A percentile compares a stretch with the other conserved stretches of the same genome.
Conservation (phyloP, 2,329 filamentous ascomycete species). For the Arthrobotrys conoides region DNA sequence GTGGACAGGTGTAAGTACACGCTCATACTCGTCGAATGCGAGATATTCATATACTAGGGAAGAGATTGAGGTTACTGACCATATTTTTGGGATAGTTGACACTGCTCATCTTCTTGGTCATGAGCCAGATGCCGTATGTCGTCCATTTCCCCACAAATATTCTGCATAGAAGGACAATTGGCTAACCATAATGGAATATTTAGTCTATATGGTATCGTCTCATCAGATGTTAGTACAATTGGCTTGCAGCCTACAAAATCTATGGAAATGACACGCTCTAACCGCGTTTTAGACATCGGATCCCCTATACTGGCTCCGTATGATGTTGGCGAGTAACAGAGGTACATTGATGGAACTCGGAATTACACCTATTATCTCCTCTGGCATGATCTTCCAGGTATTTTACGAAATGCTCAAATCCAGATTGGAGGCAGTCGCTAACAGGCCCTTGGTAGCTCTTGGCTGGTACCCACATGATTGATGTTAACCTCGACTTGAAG, state of each 20-base stretch:
- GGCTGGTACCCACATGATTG: slow-evolving; percentile 98
- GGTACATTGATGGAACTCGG: slow-evolving; percentile 96
- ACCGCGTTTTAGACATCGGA: slow-evolving; percentile 79
- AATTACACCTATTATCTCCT: slow-evolving; percentile 99
- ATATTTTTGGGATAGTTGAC: slow-evolving; percentile 74
- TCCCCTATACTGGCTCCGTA: slow-evolving; percentile 98
- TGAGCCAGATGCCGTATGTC: slow-evolving; percentile 92
- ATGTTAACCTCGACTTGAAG: slow-evolving; percentile 99
- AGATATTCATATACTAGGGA: slow-evolving; percentile 1
- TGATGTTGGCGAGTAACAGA: slow-evolving; percentile 99
- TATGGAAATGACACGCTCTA: slow-evolving; percentile 50
- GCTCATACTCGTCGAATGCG: slow-evolving; percentile 21
- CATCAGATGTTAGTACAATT: slow-evolving; percentile 75
- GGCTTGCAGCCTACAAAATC: neutral
- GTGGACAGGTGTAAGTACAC: slow-evolving; percentile 80
- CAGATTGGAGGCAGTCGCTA: slow-evolving; percentile 10
- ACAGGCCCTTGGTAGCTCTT: slow-evolving; percentile 75
- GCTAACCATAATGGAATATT: slow-evolving; percentile 31
- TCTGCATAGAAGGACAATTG: slow-evolving; percentile 7
- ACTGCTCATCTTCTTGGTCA: slow-evolving; percentile 98
- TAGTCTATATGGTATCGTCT: slow-evolving; percentile 93
- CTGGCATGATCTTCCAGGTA: slow-evolving; percentile 98
- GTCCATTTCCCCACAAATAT: slow-evolving; percentile 12
- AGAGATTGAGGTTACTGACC: slow-evolving; percentile 45
- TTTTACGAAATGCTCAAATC: slow-evolving; percentile 45